Base-by-base conservation (phyloP, 441 rosid species). In the Kokia cookei region DNA sequence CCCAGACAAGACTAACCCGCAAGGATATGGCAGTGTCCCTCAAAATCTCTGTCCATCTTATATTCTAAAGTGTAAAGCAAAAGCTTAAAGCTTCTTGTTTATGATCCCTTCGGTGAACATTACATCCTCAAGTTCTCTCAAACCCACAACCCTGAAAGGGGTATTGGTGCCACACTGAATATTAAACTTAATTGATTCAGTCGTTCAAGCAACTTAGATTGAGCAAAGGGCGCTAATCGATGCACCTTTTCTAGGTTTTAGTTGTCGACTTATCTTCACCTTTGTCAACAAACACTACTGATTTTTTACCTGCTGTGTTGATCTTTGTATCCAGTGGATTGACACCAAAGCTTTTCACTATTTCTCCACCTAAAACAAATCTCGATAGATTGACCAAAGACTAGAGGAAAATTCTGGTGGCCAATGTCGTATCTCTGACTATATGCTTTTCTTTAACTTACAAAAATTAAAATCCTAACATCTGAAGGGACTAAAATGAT, bases 261-360 rank as follows among this genome's bases (percentile, higher is more conserved):
- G 24, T 5, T 51, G 22, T 42, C 19, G 12, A 70, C 6, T 40
- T 57, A 69, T 51, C 17, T 62, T 60, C 59, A 19, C 19, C 48
- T 69, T 69, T 19, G 71, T 71, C 73, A 66, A 66, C 22, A 79
- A 9, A 61, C 29, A 60, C 71, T 27, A 64, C 72, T 51, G 53
- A 35, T 7, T 12, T 17, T 75, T 67, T 7, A 50, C 67, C 48
- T 54, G 48, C 19, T 2, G n/a, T 1, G 17, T 17, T 55, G 27
- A 43, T 40, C 19, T 42, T 32, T 60, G 60, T 32, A 48, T 60
- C 22, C 3, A 5, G 22, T 12, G 29, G 22, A 6, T 15, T 40
- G 37, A 47, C 37, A 65, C 54, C 17, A 22, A 65, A 45, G 19
- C 37, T 45, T 24, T n/a, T n/a, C 12, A 12, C 12, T 55, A 45